These are phyloP conservation scores for Brassica balearica DNA, from an alignment of 441 rosid species.

Conservation along the genomic window DNA sequence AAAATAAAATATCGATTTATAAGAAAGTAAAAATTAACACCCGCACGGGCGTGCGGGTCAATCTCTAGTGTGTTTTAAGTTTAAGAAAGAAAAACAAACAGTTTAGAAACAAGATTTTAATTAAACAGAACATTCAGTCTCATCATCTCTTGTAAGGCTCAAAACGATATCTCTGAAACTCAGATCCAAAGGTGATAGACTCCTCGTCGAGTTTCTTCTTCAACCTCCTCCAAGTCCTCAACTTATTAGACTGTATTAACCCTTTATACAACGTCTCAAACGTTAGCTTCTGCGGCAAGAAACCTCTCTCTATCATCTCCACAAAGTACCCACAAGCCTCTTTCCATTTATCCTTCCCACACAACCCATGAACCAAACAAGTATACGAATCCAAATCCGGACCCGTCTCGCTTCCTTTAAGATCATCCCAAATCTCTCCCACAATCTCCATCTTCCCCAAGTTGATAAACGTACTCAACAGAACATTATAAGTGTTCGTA, in stretches of 20 bases:
- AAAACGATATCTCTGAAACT: slow-evolving; percentile 73
- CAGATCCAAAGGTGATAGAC: slow-evolving; percentile 73
- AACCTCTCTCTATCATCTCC: slow-evolving; percentile 93
- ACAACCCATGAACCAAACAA: slow-evolving; percentile 69
- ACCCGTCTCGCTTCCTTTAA: slow-evolving; percentile 60
- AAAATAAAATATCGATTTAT: too few relatives aligned
- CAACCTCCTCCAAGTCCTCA: slow-evolving; percentile 94
- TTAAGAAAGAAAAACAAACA: background rate
- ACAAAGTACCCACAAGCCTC: slow-evolving; percentile 84
- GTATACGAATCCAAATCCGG: slow-evolving; percentile 93
- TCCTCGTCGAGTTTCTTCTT: slow-evolving; percentile 89
- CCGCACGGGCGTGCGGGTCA: too few relatives aligned
- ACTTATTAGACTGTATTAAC: slow-evolving; percentile 81
- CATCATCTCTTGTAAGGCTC: slow-evolving; percentile 77
- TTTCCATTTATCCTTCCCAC: slow-evolving; percentile 73
- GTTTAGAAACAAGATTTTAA: background rate
- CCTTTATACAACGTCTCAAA: slow-evolving; percentile 85
- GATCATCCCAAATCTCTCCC: slow-evolving; percentile 78
- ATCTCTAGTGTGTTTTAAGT: background rate
- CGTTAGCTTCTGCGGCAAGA: slow-evolving; percentile 83
- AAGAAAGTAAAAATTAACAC: too few relatives aligned
- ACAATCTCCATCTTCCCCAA: slow-evolving; percentile 61
- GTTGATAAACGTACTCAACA: slow-evolving; percentile 67
- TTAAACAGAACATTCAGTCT: background rate
- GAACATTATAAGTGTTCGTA: slow-evolving; percentile 65